Base-by-base conservation (phyloP, 2,329 filamentous ascomycete genomes). In the Venturia aucupariae region DNA sequence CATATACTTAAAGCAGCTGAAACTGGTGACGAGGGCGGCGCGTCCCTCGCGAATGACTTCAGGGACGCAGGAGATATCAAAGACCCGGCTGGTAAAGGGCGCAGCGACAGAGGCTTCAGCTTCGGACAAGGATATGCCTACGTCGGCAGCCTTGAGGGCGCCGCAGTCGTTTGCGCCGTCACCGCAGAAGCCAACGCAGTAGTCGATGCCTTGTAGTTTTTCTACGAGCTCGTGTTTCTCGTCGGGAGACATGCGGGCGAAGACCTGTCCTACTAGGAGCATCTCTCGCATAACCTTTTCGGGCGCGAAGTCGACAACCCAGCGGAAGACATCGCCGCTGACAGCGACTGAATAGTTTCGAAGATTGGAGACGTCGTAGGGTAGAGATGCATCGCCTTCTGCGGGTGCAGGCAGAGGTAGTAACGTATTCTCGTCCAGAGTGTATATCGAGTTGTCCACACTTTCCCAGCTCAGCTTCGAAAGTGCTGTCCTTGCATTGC, bases 1-100 rank as follows among this genome's bases (percentile, higher is more conserved):
- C 95, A 99, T 99, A 77, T 96, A 99, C 79, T 97, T 99, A 83
- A 99, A 99, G 79, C 94, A 99, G 78, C 90, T 95, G 79, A 99
- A 99, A 76, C 92, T 96, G 15, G 94, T 99, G n/a, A 97, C 92
- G 41, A 99, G 82, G 41, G 95, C 90, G 24, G 93, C 93, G 67
- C 95, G 87, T 24, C 94, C 94, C 79, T 99, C 94, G 68, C 92
- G 75, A 63, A 99, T 97, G 68, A 99, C 88, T 71, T 93, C 88
- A 8, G 93, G 89, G 4, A 99, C 93, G 74, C 94, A 99, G 15
- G 90, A 90, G 70, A 99, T 97, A 74, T 99, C 94, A 73, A 99
- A 99, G 22, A 97, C 82, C 42, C 92, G 86, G 64, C 91, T 96
- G 0, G 94, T 99, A 70, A 99, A 99, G 0, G 95, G 94, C 1